phyloP scores from a whole-genome alignment of 2,329 filamentous ascomycete genomes.

The Trichoderma citrinoviride region DNA sequence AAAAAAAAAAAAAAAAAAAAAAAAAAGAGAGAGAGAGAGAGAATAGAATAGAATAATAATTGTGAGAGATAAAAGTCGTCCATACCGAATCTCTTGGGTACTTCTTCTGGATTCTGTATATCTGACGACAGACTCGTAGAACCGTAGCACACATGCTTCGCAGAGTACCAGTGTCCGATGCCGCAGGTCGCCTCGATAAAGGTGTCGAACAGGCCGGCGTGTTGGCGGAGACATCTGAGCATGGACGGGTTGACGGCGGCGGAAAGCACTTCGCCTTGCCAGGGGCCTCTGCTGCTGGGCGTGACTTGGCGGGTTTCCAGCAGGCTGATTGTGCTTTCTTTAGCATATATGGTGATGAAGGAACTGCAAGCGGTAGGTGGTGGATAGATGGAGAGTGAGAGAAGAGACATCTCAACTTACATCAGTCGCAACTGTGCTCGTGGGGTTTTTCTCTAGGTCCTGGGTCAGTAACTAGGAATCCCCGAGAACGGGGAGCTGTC shows the following conservation, averaged over 20 bases:
- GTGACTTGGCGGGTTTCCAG: constrained; percentile 1
- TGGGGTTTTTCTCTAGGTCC: neutral
- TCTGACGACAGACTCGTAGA: neutral
- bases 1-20: no score
- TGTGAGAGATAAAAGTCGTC: no score
- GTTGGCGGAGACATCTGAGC: neutral
- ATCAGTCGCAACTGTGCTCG: neutral
- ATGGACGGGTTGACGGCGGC: neutral
- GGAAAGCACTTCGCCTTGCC: neutral
- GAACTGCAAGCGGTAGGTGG: no score
- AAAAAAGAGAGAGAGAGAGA: no score
- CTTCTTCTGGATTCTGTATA: neutral
- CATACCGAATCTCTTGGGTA: no score
- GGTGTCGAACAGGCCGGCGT: neutral
- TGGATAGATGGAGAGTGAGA: no score
- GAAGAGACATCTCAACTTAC: neutral
- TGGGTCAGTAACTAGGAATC: neutral
- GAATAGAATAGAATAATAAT: no score
- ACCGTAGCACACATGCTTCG: neutral
- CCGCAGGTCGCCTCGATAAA: neutral
- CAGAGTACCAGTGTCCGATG: constrained; percentile 1
- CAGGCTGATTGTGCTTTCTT: neutral
- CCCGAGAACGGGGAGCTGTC: neutral
- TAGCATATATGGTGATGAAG: no score
- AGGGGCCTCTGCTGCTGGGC: neutral